Evolutionary conservation across 2,329 filamentous ascomycete species (phyloP).

Genomic region (Orbilia quercus): DNA sequence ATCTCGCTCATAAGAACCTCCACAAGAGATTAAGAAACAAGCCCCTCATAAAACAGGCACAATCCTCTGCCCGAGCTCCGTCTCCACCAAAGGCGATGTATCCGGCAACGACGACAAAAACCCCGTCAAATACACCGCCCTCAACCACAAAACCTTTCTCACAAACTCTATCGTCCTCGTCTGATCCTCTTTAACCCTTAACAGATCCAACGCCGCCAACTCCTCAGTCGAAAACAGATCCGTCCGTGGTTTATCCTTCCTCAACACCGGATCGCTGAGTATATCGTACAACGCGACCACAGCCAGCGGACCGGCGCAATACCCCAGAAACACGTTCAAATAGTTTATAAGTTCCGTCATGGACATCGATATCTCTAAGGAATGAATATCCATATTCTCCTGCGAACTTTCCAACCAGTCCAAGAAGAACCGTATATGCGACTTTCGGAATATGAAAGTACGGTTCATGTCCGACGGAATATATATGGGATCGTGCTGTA

Average conservation of each 20-base stretch:
- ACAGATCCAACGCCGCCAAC: not conserved
- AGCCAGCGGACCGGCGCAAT: not conserved
- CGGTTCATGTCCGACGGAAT: not conserved
- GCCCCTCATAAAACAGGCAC: conserved; percentile 9
- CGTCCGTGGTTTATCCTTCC: not conserved
- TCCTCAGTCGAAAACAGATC: not conserved
- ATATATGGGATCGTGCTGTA: not conserved
- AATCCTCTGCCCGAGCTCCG: conserved; percentile 24
- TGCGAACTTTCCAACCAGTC: conserved; percentile 6
- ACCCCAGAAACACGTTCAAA: conserved; percentile 8
- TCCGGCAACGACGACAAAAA: conserved; percentile 14
- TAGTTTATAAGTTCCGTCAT: not conserved
- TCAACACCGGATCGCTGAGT: conserved; percentile 2
- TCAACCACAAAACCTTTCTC: conserved; percentile 10
- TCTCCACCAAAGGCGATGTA: conserved; percentile 7
- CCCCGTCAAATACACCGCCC: conserved; percentile 6
- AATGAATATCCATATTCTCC: not conserved
- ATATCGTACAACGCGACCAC: conserved; percentile 15
- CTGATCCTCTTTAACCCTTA: not conserved
- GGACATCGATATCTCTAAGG: not conserved
- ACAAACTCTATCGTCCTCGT: conserved; percentile 4
- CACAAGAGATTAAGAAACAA: not conserved
- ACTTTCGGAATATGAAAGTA: not conserved
- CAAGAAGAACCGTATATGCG: not conserved
- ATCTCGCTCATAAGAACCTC: too few relatives aligned